Base-by-base conservation (phyloP, 306 rosid species). In the Pueraria montana region DNA sequence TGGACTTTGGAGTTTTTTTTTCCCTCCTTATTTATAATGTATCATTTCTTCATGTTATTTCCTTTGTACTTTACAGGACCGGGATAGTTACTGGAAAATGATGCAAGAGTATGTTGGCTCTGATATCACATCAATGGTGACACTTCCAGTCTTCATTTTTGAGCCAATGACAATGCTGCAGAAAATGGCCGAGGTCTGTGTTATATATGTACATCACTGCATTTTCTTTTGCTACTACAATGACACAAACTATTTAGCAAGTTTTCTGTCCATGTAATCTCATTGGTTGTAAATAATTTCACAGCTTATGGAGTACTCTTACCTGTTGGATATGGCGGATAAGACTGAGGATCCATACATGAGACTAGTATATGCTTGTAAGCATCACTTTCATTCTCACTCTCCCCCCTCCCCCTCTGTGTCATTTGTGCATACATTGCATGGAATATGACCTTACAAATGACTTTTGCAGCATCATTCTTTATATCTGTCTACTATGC, bases 111-210 rank as follows among this genome's bases (percentile, higher is more conserved):
- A 96, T 86, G 82, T 96, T 42, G 99, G 99, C 16, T 87, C 97
- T 43, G 99, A 96, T 82, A 48, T 96, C 80, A 94, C 98, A 78
- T 96, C 99, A 77, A 85, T 96, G 97, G 98, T 96, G 83, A 96
- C 97, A 55, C 98, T 96, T 80, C 99, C 99, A 2, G 99, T 96
- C 65, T 69, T 91, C 50, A 92, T 96, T 87, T 96, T 91, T 89
- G 99, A 96, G 91, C 99, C 99, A 79, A 96, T 94, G 99, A 91
- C 99, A 45, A 90, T 87, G 94, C 84, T 96, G 77, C 99, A 96
- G 88, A 94, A 38, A 91, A 86, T 96, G 95, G 97, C 99, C 0
- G 99, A 96, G 99, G 98, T 96, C 55, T 70, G 95, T 87, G 18
- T 71, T 46, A 69, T 79, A 49, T 36, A 9, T 68, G 59, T 62